Conservation (phyloP, 495 filamentous ascomycete species). For the Aspergillus bertholletiae region DNA sequence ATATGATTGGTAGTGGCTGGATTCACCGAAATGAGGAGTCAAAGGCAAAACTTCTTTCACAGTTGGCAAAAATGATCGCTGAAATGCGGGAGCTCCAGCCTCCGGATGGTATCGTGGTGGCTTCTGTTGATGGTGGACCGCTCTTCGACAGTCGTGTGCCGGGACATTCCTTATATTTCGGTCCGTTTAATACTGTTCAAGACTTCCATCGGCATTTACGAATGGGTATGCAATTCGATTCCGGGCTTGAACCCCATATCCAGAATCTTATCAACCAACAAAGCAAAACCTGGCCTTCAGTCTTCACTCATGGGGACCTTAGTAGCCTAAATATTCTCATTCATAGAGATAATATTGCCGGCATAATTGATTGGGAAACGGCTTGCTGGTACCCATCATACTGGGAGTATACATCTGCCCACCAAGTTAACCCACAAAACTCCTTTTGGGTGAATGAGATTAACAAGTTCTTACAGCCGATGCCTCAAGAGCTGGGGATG, state of each 20-base stretch:
- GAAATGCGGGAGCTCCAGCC: slow-evolving; percentile 40
- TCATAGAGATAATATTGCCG: slow-evolving; percentile 35
- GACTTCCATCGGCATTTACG: slow-evolving; percentile 44
- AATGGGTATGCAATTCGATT: slow-evolving; percentile 31
- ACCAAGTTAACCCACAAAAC: slow-evolving; percentile 46
- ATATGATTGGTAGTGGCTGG: slow-evolving; percentile 33
- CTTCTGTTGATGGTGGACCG: slow-evolving; percentile 37
- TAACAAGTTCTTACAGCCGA: slow-evolving; percentile 45
- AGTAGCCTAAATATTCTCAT: slow-evolving; percentile 42
- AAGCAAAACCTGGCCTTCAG: slow-evolving; percentile 25
- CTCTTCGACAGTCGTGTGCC: slow-evolving; percentile 39
- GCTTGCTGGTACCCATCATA: slow-evolving; percentile 49
- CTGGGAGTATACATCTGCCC: slow-evolving; percentile 51
- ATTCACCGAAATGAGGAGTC: slow-evolving; percentile 32
- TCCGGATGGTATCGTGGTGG: slow-evolving; percentile 28
- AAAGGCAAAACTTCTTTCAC: slow-evolving; percentile 38
- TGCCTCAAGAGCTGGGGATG: slow-evolving; percentile 46
- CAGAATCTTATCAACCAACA: slow-evolving; percentile 37
- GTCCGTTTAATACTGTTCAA: slow-evolving; percentile 38
- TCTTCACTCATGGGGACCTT: slow-evolving; percentile 41
- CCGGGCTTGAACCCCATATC: slow-evolving; percentile 26
- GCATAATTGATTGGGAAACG: slow-evolving; percentile 53
- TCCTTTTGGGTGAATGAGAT: slow-evolving; percentile 45
- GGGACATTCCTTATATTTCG: slow-evolving; percentile 26
- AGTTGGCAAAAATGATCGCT: slow-evolving; percentile 36